Evolutionary conservation across 148 eudicot species (phyloP).

Genomic region (Amaranthus palmeri): DNA sequence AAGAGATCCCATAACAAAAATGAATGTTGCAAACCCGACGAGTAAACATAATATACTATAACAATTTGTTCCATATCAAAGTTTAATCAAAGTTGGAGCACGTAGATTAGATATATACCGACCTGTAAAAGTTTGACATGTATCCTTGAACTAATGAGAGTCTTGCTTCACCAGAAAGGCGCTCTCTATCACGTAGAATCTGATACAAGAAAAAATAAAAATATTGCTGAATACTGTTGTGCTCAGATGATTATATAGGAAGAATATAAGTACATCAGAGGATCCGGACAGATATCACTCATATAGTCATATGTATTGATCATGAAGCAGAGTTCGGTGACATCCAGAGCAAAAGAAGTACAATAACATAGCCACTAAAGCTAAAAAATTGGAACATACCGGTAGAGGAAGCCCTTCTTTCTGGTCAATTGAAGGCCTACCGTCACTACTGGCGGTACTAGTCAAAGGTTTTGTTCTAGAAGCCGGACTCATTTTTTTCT

Average conservation of each 20-base stretch:
- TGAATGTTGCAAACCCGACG: constrained; percentile 2
- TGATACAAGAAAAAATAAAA: constrained; percentile 21
- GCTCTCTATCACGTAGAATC: constrained; percentile 70
- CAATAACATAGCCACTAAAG: neutral
- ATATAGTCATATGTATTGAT: neutral
- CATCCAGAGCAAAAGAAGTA: neutral
- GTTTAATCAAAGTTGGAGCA: constrained; percentile 3
- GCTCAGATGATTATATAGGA: neutral
- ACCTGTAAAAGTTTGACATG: constrained; percentile 92
- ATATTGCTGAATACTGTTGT: neutral
- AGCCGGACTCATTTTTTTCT: constrained; percentile 45
- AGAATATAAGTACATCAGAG: constrained; percentile 4
- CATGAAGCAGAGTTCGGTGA: neutral
- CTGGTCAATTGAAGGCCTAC: constrained; percentile 36
- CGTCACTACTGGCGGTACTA: constrained; percentile 45
- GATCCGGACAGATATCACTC: neutral
- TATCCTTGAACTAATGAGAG: constrained; percentile 89
- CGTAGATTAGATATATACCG: constrained; percentile 10
- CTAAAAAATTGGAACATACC: constrained; percentile 37
- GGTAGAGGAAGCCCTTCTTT: constrained; percentile 79
- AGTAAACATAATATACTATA: neutral
- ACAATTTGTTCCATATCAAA: constrained; percentile 14
- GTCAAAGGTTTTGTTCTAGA: constrained; percentile 59
- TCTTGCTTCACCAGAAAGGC: constrained; percentile 57
- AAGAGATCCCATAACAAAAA: constrained; percentile 14